Evolutionary conservation across 2,329 filamentous ascomycete species (phyloP).

Genomic region (Diaporthe nobilis): DNA sequence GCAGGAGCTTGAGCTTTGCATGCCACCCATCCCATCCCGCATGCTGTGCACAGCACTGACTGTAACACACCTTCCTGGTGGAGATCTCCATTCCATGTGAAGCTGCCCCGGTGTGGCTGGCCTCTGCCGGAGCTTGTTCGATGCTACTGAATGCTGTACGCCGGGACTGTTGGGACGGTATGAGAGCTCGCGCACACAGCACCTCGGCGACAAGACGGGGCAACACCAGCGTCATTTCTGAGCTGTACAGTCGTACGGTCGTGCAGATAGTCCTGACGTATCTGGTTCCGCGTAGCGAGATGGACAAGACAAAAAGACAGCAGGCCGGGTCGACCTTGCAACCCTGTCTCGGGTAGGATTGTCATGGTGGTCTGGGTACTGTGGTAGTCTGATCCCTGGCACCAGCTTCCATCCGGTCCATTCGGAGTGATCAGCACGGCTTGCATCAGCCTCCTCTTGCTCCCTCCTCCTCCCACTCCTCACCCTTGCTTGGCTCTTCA

Average conservation of each 20-base stretch:
- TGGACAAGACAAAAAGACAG: not conserved
- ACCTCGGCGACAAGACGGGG: not conserved
- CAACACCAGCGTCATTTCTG: not conserved
- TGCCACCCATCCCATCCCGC: not conserved
- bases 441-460: slow-evolving; percentile 30
- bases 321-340: slow-evolving; percentile 1
- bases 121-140: slow-evolving; percentile 5
- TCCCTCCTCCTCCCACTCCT: slow-evolving; percentile 6
- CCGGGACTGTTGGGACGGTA: not conserved
- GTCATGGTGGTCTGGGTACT: not conserved
- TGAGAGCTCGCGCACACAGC: too few species aligned
- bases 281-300: slow-evolving; percentile 10
- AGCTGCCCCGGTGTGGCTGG: slow-evolving; percentile 8
- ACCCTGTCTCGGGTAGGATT: slow-evolving; percentile 32
- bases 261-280: not conserved
- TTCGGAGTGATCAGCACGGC: slow-evolving; percentile 24
- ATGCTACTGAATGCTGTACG: not conserved
- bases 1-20: slow-evolving; percentile 21
- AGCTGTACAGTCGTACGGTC: not conserved
- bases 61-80: slow-evolving; percentile 7
- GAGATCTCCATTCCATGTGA: slow-evolving; percentile 10
- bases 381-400: not conserved
- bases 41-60: not conserved
- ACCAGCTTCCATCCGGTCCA: slow-evolving; percentile 5
- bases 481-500: slow-evolving; percentile 16